A percentile compares a stretch with the other conserved stretches of the same genome.
Conservation (phyloP, 1,139 yeast species). For the Citeromyces siamensis region DNA sequence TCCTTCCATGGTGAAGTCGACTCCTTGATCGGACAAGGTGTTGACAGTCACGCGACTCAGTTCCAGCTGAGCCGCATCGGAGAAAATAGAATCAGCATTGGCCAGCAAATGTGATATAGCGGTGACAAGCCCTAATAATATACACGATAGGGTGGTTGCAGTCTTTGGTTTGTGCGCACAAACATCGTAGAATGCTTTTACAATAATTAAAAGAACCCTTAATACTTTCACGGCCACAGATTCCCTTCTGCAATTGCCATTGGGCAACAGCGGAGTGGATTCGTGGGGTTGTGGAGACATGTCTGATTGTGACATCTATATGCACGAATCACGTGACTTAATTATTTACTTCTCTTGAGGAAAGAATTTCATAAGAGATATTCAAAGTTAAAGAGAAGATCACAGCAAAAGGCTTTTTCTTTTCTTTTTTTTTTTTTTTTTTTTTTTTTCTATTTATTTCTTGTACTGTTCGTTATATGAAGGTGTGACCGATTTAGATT, state of each 20-base stretch:
- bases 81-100: not conserved
- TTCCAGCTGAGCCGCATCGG: not conserved
- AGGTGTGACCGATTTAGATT: no score
- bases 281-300: conserved; percentile 2
- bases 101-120: not conserved
- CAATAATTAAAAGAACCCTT: not conserved
- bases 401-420: no score
- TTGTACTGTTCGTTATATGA: no score
- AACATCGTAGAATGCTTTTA: not conserved
- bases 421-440: no score
- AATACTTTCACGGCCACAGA: not conserved
- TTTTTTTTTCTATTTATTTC: no score
- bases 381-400: no score
- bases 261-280: conserved; percentile 5
- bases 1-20: not conserved
- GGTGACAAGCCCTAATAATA: not conserved
- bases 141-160: not conserved
- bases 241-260: not conserved
- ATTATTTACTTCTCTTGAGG: not conserved
- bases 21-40: conserved; percentile 2
- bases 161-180: not conserved
- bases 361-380: no score
- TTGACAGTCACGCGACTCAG: not conserved
- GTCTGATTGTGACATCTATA: conserved; percentile 1
- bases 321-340: conserved; percentile 1